Evolutionary conservation across 2,329 filamentous ascomycete genomes (phyloP), one percentile per base, ranked within the genome.

Genomic region (Penicillium sp.): DNA sequence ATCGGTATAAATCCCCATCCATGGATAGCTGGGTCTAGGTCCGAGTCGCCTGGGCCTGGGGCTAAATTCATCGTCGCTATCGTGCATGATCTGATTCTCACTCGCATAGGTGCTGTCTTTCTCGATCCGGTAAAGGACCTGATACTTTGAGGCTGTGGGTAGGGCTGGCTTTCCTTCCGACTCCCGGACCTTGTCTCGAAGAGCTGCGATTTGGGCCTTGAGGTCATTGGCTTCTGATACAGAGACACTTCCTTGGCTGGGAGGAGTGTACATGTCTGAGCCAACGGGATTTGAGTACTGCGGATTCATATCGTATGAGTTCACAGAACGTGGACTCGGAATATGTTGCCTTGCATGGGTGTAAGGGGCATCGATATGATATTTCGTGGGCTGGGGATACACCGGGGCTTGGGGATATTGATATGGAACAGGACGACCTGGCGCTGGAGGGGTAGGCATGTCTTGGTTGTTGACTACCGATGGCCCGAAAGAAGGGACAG

Each of bases 81-180:
- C 34, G 15, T 15, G 13, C 25, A 23, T 27, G 10, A 25, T 25
- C 5, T 16, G 15, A 18, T 46, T 10, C 2, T 38, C 34, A 27
- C 41, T n/a, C 8, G 39, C 40, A 38, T 27, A 51, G 18, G 31
- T 38, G 23, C 10, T 7, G 8, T 46, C 41, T 38, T 46, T 48
- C 44, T 53, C 42, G 6, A 53, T 53, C 7, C 50, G 27, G n/a
- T 53, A 48, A 16, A 53, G 50, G 27, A 53, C 23, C 31, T 53
- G 44, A 41, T 47, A 48, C 44, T 35, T 53, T 10, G 50, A 53
- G 18, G 44, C 42, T 38, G 16, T 44, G 3, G 38, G 13, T 5
- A 39, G 13, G 2, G 5, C 37, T 9, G 50, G 44, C 5, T 41
- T 47, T 8, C 42, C 50, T 34, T 53, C 50, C 21, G 48, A 21